Conservation (phyloP, 1,284 basidiomycete genomes). For the Cryptococcus deneoformans region DNA sequence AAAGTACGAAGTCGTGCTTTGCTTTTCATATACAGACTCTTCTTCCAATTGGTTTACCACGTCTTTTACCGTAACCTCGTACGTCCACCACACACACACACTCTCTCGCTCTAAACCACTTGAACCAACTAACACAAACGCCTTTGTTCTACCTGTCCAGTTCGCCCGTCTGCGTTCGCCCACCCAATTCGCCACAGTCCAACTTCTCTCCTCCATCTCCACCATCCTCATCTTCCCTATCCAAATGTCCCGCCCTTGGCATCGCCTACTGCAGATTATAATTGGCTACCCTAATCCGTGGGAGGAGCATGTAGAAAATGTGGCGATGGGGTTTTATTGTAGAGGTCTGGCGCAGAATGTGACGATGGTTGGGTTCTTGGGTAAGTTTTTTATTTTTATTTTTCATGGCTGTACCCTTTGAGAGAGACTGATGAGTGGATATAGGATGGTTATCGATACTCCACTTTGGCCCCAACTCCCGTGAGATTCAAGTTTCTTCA, state of each 20-base stretch:
- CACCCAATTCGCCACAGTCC: too few species aligned
- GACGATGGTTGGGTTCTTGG: conserved; percentile 53
- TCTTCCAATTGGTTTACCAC: conserved; percentile 51
- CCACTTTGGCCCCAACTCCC: conserved; percentile 56
- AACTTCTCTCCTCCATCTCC: conserved; percentile 53
- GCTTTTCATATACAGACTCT: conserved; percentile 56
- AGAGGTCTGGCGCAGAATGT: conserved; percentile 58
- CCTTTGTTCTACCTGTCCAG: too few species aligned
- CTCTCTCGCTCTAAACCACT: too few species aligned
- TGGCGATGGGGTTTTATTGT: conserved; percentile 54
- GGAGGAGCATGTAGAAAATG: conserved; percentile 54
- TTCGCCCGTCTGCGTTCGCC: conserved; percentile 9
- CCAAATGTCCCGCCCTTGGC: conserved; percentile 54
- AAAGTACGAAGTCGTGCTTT: conserved; percentile 56
- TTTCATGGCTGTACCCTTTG: too few species aligned
- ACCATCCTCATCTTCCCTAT: conserved; percentile 56
- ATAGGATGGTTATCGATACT: conserved; percentile 52
- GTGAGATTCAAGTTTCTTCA: conserved; percentile 8
- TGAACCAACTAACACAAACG: too few species aligned
- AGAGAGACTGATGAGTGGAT: not conserved
- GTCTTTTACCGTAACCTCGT: conserved; percentile 50
- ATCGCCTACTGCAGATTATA: conserved; percentile 50
- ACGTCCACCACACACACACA: conserved; percentile 1
- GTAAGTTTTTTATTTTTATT: conserved; percentile 24
- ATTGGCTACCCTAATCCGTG: conserved; percentile 52